Conservation (phyloP, 352 stramenopile species). For the Globisporangium irregulare region DNA sequence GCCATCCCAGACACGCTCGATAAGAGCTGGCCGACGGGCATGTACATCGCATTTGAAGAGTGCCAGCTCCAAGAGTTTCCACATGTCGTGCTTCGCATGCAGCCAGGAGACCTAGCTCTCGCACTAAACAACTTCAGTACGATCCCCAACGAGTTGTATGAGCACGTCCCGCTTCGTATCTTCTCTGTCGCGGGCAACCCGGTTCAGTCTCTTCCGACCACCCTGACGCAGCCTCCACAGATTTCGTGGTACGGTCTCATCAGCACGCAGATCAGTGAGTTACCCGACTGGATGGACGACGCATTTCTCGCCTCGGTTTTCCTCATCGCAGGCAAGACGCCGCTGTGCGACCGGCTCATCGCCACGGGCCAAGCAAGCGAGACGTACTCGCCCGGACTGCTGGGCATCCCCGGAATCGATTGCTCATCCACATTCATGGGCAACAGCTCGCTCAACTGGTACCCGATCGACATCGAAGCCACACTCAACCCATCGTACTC, state of each 20-base stretch:
- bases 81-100: not conserved
- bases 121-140: constrained; percentile 12
- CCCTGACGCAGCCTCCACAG: not conserved
- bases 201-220: constrained; percentile 6
- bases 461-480: constrained; percentile 10
- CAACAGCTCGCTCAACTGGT: constrained; percentile 14
- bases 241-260: constrained; percentile 7
- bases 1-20: constrained; percentile 14
- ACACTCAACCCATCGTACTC: constrained; percentile 12
- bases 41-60: constrained; percentile 16
- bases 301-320: not conserved
- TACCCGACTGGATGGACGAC: constrained; percentile 11
- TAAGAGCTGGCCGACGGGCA: constrained; percentile 10
- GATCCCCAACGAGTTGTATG: not conserved
- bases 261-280: constrained; percentile 1
- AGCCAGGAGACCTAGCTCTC: constrained; percentile 3
- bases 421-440: constrained; percentile 7
- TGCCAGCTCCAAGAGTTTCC: constrained; percentile 15
- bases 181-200: constrained; percentile 9
- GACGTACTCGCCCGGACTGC: not conserved
- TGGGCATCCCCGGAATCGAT: constrained; percentile 3
- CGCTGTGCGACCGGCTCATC: constrained; percentile 9
- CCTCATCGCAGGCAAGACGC: constrained; percentile 8
- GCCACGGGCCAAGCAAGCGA: constrained; percentile 3
- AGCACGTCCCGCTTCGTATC: constrained; percentile 6